Evolutionary conservation across 192 early-diverging fungal species (phyloP).

Genomic region (Borealophlyctis nickersoniae): DNA sequence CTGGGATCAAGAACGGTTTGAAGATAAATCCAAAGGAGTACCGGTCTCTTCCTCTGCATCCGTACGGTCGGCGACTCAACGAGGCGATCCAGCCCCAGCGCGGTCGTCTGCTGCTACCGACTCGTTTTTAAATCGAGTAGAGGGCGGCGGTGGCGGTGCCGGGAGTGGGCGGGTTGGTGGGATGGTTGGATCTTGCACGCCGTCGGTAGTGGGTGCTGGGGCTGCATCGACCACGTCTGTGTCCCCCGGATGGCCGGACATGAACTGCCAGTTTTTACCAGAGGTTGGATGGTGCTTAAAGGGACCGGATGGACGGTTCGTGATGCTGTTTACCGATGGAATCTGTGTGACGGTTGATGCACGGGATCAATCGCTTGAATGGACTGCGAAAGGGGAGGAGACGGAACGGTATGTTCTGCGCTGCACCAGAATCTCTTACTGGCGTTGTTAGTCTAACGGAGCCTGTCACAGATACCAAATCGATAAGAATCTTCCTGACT

Average conservation of each 20-base stretch:
- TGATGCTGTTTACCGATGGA: conserved; percentile 55
- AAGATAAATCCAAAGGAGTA: too few species aligned
- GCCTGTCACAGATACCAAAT: conserved; percentile 34
- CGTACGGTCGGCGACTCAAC: too few species aligned
- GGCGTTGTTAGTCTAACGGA: background rate
- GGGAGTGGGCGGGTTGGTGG: background rate
- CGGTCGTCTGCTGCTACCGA: background rate
- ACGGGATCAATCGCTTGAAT: conserved; percentile 38
- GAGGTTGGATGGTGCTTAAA: conserved; percentile 51
- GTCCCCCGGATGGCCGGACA: background rate
- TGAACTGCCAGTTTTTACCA: conserved; percentile 28
- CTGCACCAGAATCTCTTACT: background rate
- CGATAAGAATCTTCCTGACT: conserved; percentile 36
- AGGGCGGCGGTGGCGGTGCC: conserved; percentile 12
- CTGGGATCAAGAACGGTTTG: too few species aligned
- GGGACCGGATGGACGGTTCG: conserved; percentile 28
- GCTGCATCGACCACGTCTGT: background rate
- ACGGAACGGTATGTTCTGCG: conserved; percentile 4
- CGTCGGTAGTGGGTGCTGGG: too few species aligned
- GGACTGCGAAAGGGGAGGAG: conserved; percentile 14
- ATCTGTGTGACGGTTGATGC: conserved; percentile 35
- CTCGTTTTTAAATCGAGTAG: background rate
- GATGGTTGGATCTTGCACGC: too few species aligned
- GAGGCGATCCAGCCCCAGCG: too few species aligned
- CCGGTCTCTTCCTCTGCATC: too few species aligned